These are phyloP conservation scores for Fusarium agapanthi DNA, from an alignment of 2,329 filamentous ascomycete genomes.

Conservation along the genomic window DNA sequence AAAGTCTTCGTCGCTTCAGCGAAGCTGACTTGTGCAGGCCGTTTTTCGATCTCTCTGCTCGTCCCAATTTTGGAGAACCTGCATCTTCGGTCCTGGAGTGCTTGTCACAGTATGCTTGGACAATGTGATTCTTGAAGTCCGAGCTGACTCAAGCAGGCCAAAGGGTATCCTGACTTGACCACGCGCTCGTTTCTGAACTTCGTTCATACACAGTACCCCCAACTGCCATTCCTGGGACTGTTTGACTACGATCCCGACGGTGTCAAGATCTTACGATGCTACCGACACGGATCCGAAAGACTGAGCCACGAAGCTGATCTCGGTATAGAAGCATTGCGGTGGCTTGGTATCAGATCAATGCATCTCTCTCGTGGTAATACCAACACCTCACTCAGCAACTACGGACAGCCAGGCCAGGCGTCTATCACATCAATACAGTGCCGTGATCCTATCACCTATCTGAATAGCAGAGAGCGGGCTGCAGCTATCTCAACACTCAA, in stretches of 20 bases:
- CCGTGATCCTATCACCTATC: constrained; percentile 44
- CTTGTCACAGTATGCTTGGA: constrained; percentile 66
- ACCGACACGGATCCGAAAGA: constrained; percentile 73
- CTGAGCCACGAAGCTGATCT: constrained; percentile 67
- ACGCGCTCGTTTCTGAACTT: constrained; percentile 71
- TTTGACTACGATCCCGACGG: constrained; percentile 83
- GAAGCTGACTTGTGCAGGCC: constrained; percentile 60
- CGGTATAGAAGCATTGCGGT: constrained; percentile 62
- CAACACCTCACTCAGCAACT: background rate
- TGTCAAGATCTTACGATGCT: constrained; percentile 76
- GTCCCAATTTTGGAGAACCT: constrained; percentile 62
- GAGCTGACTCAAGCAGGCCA: constrained; percentile 62
- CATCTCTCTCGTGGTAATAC: constrained; percentile 48
- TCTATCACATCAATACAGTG: constrained; percentile 42
- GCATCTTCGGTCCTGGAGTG: constrained; percentile 64
- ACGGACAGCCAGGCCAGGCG: background rate
- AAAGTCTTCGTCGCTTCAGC: fast-evolving
- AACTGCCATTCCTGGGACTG: constrained; percentile 68
- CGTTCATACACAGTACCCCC: constrained; percentile 57
- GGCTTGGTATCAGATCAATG: constrained; percentile 68
- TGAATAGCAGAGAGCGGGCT: constrained; percentile 66
- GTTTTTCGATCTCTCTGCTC: constrained; percentile 74
- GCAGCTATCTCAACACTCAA: constrained; percentile 64
- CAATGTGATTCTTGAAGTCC: too few relatives aligned
- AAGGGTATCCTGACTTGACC: constrained; percentile 81